Evolutionary conservation across 2,329 filamentous ascomycete genomes (phyloP).

Genomic region (Colletotrichum sp.): DNA sequence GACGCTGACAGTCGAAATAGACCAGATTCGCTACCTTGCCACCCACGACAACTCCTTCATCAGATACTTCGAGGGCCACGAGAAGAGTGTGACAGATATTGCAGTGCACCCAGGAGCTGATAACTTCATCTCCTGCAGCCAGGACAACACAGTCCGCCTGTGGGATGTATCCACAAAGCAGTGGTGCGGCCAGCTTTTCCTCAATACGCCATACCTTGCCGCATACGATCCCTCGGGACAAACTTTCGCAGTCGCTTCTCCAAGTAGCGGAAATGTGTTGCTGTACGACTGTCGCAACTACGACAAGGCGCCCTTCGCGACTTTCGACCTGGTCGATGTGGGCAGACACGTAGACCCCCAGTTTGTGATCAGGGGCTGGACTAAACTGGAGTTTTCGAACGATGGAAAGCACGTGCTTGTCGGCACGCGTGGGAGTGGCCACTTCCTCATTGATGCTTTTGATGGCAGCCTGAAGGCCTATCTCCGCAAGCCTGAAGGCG

Average conservation of each 20-base stretch:
- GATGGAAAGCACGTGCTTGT: slow-evolving; percentile 88
- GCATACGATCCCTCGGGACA: slow-evolving; percentile 92
- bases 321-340: slow-evolving; percentile 77
- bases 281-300: slow-evolving; percentile 95
- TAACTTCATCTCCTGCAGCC: slow-evolving; percentile 88
- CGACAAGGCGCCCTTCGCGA: slow-evolving; percentile 87
- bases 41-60: slow-evolving; percentile 97
- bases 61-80: slow-evolving; percentile 94
- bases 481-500: slow-evolving; percentile 63
- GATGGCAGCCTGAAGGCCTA: slow-evolving; percentile 80
- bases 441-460: slow-evolving; percentile 94
- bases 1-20: not conserved
- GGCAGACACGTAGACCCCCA: slow-evolving; percentile 55
- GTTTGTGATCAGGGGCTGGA: slow-evolving; percentile 76
- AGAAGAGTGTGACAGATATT: slow-evolving; percentile 81
- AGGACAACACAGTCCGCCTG: slow-evolving; percentile 88
- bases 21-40: slow-evolving; percentile 76
- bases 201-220: slow-evolving; percentile 81
- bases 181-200: slow-evolving; percentile 78
- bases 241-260: slow-evolving; percentile 88
- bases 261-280: slow-evolving; percentile 77
- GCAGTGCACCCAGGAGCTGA: slow-evolving; percentile 86
- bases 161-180: slow-evolving; percentile 88
- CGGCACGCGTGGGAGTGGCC: slow-evolving; percentile 81
- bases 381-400: slow-evolving; percentile 92